Evolutionary conservation across 768 basidiomycete genomes (phyloP).

Genomic region (Lactarius sp.): DNA sequence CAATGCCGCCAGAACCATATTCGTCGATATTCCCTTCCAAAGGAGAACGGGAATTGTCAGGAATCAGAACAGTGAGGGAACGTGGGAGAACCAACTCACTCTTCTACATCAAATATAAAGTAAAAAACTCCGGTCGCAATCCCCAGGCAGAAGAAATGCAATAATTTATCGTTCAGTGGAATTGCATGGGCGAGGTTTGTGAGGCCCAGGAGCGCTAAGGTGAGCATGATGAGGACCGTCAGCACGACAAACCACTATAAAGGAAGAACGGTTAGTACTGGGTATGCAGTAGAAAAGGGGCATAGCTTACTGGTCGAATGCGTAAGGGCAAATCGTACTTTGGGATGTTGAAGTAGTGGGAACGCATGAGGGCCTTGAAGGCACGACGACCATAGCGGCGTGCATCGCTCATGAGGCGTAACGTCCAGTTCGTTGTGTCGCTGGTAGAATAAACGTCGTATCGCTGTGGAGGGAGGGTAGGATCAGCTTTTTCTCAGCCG

Average conservation of each 20-base stretch:
- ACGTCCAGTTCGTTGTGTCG: conserved; percentile 4
- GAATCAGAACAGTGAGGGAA: not conserved
- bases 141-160: conserved; percentile 74
- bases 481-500: not conserved
- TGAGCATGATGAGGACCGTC: conserved; percentile 60
- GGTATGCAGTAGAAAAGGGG: not conserved
- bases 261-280: not conserved
- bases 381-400: conserved; percentile 41
- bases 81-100: conserved; percentile 45
- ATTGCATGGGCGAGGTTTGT: conserved; percentile 61
- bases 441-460: not conserved
- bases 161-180: conserved; percentile 72
- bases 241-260: conserved; percentile 76
- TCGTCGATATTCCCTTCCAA: conserved; percentile 60
- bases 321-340: conserved; percentile 68
- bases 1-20: conserved; percentile 86
- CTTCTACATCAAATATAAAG: conserved; percentile 84
- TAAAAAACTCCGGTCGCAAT: conserved; percentile 78
- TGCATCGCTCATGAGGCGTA: conserved; percentile 19
- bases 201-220: conserved; percentile 72
- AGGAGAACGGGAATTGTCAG: not conserved
- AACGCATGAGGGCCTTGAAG: conserved; percentile 66
- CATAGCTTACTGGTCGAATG: conserved; percentile 54
- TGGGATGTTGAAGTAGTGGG: conserved; percentile 55
- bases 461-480: not conserved